These are phyloP conservation scores for Gossypium turneri DNA, from an alignment of 345 rosid species.

Conservation along the genomic window DNA sequence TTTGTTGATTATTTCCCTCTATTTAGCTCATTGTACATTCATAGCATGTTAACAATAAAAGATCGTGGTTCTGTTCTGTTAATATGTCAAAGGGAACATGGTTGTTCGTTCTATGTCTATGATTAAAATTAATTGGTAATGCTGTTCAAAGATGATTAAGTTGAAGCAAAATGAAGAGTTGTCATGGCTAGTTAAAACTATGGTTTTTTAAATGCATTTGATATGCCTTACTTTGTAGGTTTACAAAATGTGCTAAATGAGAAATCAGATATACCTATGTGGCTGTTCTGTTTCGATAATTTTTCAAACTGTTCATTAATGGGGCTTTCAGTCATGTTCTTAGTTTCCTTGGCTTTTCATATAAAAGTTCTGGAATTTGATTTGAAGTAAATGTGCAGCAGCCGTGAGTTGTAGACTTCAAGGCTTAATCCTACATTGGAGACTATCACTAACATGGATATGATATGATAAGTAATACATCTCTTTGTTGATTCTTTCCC, in stretches of 20 bases:
- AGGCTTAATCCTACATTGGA: neutral
- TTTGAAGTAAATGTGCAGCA: neutral
- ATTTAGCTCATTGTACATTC: neutral
- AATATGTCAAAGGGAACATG: neutral
- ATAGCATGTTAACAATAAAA: neutral
- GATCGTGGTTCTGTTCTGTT: neutral
- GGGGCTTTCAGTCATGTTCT: neutral
- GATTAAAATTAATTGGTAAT: neutral
- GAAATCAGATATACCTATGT: neutral
- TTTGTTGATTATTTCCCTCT: neutral
- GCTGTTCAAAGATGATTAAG: slow-evolving; percentile 18
- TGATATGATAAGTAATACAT: neutral
- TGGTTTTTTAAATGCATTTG: neutral
- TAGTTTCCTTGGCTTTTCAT: neutral
- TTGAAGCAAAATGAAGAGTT: slow-evolving; percentile 24
- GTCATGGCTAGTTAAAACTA: neutral
- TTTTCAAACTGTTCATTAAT: neutral
- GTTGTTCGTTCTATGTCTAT: neutral
- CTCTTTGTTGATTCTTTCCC: neutral
- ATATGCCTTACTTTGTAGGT: slow-evolving; percentile 2
- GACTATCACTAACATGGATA: neutral
- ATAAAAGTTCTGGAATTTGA: neutral
- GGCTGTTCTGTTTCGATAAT: neutral
- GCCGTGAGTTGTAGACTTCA: neutral
- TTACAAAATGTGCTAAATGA: neutral